Conservation (phyloP, 495 filamentous ascomycete species). For the Delitschia confertaspora region DNA sequence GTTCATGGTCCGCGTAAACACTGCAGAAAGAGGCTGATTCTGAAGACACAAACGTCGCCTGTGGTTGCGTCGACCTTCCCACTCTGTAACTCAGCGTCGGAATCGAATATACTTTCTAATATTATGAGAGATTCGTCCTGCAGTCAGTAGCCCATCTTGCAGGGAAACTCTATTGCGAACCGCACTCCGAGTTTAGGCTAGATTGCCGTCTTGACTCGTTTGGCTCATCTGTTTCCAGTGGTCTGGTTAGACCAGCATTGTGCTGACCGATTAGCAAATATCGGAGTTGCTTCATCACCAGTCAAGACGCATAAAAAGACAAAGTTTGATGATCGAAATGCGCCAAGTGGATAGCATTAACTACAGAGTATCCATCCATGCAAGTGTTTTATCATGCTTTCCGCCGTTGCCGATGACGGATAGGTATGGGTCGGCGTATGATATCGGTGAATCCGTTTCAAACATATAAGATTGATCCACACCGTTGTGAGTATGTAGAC, state of each 20-base stretch:
- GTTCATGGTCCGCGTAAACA: too few species aligned
- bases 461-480: constrained; percentile 11
- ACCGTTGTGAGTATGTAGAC: constrained; percentile 45
- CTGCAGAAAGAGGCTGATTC: too few species aligned
- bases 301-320: not conserved
- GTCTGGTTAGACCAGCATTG: not conserved
- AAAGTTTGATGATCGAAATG: not conserved
- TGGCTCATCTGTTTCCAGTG: not conserved
- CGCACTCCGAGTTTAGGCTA: constrained; percentile 20
- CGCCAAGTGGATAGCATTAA: constrained; percentile 1
- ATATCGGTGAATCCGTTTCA: too few species aligned
- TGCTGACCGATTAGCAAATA: constrained; percentile 12
- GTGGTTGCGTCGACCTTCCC: not conserved
- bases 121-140: constrained; percentile 5
- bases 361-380: too few species aligned
- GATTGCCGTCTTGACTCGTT: constrained; percentile 12
- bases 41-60: not conserved
- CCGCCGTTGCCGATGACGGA: not conserved
- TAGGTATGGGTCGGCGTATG: too few species aligned
- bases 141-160: constrained; percentile 17
- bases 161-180: constrained; percentile 4
- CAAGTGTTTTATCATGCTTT: constrained; percentile 18
- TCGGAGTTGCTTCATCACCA: too few species aligned
- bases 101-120: not conserved
- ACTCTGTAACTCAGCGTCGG: constrained; percentile 3